Evolutionary conservation across 116 monocot species (phyloP).

Genomic region (Thalassia testudinum): DNA sequence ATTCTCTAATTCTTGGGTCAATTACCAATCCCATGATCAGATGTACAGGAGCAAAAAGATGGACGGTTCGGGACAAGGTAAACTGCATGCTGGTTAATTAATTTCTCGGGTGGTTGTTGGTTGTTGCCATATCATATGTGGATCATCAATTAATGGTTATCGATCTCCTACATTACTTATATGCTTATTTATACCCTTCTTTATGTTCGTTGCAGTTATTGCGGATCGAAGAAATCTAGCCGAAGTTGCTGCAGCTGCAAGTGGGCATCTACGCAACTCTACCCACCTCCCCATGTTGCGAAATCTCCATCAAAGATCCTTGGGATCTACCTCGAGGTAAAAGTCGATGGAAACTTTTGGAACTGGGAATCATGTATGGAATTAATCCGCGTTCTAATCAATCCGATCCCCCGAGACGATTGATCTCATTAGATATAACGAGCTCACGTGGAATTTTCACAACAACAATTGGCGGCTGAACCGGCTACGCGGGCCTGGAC

Average conservation of each 20-base stretch:
- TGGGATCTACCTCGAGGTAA: not conserved
- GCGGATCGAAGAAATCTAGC: too few relatives aligned
- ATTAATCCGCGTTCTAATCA: not conserved
- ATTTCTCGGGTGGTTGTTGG: not conserved
- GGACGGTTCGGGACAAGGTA: slow-evolving; percentile 7
- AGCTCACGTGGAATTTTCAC: not conserved
- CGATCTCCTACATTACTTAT: not conserved
- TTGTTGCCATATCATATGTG: not conserved
- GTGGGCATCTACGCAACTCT: not conserved
- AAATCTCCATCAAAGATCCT: not conserved
- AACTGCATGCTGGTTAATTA: not conserved
- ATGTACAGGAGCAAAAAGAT: slow-evolving; percentile 21
- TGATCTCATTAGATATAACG: not conserved
- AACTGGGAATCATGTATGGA: not conserved
- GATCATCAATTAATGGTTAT: not conserved
- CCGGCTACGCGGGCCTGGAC: too few relatives aligned
- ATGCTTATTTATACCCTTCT: not conserved
- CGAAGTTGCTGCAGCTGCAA: too few relatives aligned
- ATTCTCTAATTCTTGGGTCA: not conserved
- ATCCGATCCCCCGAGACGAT: not conserved
- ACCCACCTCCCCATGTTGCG: slow-evolving; percentile 2
- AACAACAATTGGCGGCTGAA: not conserved
- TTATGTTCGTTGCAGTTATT: too few relatives aligned
- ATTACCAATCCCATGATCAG: slow-evolving; percentile 1
- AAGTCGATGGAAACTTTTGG: too few relatives aligned